These are phyloP conservation scores for Flaveria sonorensis DNA, from an alignment of 129 eudicot genomes.

Conservation along the genomic window DNA sequence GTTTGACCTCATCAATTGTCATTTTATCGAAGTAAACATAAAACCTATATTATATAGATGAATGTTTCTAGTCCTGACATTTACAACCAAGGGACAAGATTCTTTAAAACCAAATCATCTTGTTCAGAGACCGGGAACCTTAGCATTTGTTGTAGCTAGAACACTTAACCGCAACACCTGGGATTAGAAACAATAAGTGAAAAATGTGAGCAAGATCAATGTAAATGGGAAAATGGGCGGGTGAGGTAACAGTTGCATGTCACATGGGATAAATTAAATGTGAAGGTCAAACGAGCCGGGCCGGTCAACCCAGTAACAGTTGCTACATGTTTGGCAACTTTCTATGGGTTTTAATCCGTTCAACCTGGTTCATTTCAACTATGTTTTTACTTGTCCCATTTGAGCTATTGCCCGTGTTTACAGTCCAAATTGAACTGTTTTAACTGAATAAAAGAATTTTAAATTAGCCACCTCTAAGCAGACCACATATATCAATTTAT, in stretches of 20 bases:
- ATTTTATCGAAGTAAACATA: background rate
- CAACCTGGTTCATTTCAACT: background rate
- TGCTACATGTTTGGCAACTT: background rate
- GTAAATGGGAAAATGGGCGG: background rate
- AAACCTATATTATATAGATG: background rate
- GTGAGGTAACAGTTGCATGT: background rate
- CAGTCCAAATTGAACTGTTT: background rate
- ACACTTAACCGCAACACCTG: background rate
- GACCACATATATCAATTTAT: background rate
- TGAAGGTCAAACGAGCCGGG: background rate
- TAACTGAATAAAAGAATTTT: background rate
- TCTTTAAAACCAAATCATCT: constrained; percentile 5
- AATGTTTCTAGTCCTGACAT: constrained; percentile 23
- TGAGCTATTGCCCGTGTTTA: background rate
- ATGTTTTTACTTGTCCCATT: background rate
- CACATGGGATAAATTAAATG: background rate
- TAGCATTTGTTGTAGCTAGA: background rate
- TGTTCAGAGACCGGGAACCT: background rate
- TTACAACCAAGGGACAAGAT: constrained; percentile 7
- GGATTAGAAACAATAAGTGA: background rate
- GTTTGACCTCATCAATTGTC: too few relatives aligned
- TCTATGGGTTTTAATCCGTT: background rate
- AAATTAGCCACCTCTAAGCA: background rate
- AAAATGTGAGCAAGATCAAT: background rate
- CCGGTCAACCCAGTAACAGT: background rate